A percentile compares a stretch with the other conserved stretches of the same genome.
Evolutionary conservation across 257 asterid genomes (phyloP).

Genomic region (Solanum verrucosum): DNA sequence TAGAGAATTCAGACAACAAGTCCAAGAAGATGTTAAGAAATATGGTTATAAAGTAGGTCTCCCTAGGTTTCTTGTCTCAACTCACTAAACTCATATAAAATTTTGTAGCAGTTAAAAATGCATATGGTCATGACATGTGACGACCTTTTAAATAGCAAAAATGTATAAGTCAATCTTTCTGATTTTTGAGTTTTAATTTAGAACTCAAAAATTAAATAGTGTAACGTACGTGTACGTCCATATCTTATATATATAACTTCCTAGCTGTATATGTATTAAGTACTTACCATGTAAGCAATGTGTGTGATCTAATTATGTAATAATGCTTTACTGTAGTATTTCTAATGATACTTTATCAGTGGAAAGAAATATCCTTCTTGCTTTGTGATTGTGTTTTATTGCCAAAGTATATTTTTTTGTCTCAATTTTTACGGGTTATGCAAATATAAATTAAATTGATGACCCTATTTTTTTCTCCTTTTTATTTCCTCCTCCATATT

Average conservation of each 20-base stretch:
- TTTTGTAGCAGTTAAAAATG: background rate
- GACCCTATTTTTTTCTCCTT: background rate
- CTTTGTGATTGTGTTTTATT: background rate
- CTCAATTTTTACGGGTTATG: background rate
- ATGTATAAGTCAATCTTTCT: background rate
- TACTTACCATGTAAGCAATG: background rate
- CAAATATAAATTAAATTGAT: background rate
- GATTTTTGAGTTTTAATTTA: background rate
- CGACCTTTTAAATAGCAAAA: background rate
- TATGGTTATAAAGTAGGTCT: conserved; percentile 82
- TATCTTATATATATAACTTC: background rate
- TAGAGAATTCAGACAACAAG: conserved; percentile 67
- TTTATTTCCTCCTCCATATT: background rate
- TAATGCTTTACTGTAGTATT: background rate
- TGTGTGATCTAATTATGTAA: background rate
- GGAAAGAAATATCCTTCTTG: background rate
- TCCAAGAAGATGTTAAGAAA: conserved; percentile 66
- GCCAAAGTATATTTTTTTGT: background rate
- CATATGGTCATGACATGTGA: background rate
- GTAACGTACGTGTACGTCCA: background rate
- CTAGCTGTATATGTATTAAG: background rate
- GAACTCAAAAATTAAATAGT: background rate
- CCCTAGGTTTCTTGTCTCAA: conserved; percentile 40
- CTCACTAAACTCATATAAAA: background rate
- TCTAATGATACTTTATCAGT: background rate